Evolutionary conservation across 129 eudicot species (phyloP), one percentile per base, ranked within the genome.

Genomic region (Dittrichia graveolens): DNA sequence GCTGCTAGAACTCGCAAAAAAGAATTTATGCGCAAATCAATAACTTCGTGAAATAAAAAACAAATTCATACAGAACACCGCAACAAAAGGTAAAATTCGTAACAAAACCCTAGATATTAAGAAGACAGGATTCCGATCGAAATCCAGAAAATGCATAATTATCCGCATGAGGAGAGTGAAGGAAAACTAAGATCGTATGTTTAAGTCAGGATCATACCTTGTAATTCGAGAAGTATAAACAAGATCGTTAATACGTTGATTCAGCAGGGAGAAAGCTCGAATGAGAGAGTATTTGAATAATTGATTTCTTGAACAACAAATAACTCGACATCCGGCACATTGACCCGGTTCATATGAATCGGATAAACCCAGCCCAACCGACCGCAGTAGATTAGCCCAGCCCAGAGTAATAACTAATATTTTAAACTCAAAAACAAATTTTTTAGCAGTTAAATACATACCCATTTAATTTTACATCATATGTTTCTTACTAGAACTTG

Each of bases 261-360:
- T 69, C n/a, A 60, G 6, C 57, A 57, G 48, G 66, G 46, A 16
- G 19, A 54, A 64, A 54, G 44, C 38, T 46, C 37, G 45, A 46
- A 39, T 9, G 45, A 44, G 45, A 44, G 6, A 12, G 74, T 54
- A 37, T 75, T 57, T 67, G 41, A 67, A 67, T 65, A 41, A 40
- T 11, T 61, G 81, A 44, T 77, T 77, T 77, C 81, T 77, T 77
- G 81, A 69, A 52, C 71, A 77, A 47, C 76, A 61, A 62, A 60
- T 47, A 77, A 24, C 65, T 61, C 49, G 46, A 70, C 65, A 59
- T 77, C 76, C 65, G 62, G 24, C 8, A 18, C 5, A 57, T 61
- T 56, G 67, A 75, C 73, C 79, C 73, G 65, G 41, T 38, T 63
- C 18, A 3, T 24, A 24, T 65, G 40, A 41, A 4, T 65, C 73